Conservation (phyloP, 2,329 filamentous ascomycete genomes). For the Xylaria sp. region DNA sequence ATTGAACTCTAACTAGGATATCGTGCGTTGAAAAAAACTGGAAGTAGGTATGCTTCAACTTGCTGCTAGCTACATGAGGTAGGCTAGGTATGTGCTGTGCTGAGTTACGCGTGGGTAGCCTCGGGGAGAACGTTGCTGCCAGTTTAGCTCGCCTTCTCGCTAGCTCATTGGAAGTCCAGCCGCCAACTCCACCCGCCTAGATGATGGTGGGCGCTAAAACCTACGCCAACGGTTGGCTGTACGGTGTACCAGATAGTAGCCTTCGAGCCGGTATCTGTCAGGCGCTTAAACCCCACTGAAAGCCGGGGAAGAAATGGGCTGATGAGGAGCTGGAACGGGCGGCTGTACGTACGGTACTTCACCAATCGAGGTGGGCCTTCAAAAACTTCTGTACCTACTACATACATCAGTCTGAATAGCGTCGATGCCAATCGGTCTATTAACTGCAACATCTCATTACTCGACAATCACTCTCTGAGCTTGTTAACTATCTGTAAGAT, state of each 20-base stretch:
- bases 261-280: not conserved
- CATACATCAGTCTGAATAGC: too few species aligned
- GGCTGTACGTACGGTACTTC: too few species aligned
- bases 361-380: too few species aligned
- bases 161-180: slow-evolving; percentile 12
- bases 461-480: too few species aligned
- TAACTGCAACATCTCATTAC: too few species aligned
- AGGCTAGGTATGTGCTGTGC: too few species aligned
- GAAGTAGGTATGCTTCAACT: slow-evolving; percentile 1
- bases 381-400: too few species aligned
- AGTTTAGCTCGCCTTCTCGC: not conserved
- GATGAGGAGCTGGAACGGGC: not conserved
- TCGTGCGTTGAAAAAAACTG: not conserved
- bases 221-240: slow-evolving; percentile 5
- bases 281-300: slow-evolving; percentile 9
- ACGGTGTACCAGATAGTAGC: not conserved
- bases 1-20: not conserved
- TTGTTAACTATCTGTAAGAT: too few species aligned
- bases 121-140: not conserved
- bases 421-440: too few species aligned
- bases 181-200: slow-evolving; percentile 8
- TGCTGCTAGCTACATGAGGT: not conserved
- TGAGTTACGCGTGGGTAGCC: not conserved
- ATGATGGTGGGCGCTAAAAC: not conserved
- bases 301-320: slow-evolving; percentile 1